Base-by-base conservation (phyloP, 306 rosid species). In the Vicia faba region DNA sequence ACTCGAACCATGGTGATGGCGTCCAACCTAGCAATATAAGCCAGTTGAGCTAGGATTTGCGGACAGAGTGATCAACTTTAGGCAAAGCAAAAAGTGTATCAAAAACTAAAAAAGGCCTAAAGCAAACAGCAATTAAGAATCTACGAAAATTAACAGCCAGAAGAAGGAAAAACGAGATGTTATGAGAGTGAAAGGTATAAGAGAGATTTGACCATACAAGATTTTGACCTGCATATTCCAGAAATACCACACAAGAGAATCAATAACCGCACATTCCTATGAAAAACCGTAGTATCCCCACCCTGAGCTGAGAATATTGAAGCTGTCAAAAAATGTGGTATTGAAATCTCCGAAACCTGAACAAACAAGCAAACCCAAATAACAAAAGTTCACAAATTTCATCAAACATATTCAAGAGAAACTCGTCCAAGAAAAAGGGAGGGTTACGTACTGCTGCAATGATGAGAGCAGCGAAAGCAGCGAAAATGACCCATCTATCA, bases 181-280 rank as follows among this genome's bases (percentile, higher is more conserved):
- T 20, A 55, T 23, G 11, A 51, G 2, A 38, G 10, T 43, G 46
- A 39, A 35, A 58, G 28, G 79, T 74, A 78, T 79, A 78, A 80
- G 88, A 84, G 89, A 77, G 68, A 80, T 73, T 69, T 41, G 91
- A 82, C 91, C 96, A 88, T 93, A 89, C 98, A 89, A 93, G 97
- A 89, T 88, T 83, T 87, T 84, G 91, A 93, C 98, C 98, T 89
- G 98, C 91, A 89, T 78, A 93, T 86, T 89, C 97, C 98, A 11
- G 98, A 86, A 63, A 71, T 79, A 50, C 83, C 29, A 76, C 97
- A 93, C 35, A 93, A 48, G 44, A 82, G 60, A 83, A 88, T 80
- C 89, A 93, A 76, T 45, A 89, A 68, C 38, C 73, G 84, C 79
- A 93, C 97, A 73, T 93, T 93, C 75, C 86, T 73, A 16, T 68